phyloP scores from a whole-genome alignment of 768 basidiomycete species.

The Lentinula boryana region DNA sequence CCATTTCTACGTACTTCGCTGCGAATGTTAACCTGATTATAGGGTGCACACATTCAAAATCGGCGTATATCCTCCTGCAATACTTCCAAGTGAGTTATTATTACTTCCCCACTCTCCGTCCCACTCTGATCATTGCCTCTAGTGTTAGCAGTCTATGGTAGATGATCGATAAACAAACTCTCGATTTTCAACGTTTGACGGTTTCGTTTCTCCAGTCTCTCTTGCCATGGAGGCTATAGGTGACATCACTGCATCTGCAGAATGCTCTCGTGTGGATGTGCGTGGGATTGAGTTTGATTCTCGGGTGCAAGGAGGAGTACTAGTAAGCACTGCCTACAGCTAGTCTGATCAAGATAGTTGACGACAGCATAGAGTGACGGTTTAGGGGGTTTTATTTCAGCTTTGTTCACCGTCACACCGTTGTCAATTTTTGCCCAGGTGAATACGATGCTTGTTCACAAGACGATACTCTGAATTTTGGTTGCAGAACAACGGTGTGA shows the following conservation, averaged over 20 bases:
- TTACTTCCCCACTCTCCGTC: too few species aligned
- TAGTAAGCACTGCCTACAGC: constrained; percentile 32
- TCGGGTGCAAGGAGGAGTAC: constrained; percentile 77
- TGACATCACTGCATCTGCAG: constrained; percentile 77
- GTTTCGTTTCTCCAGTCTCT: constrained; percentile 38
- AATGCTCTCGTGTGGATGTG: constrained; percentile 72
- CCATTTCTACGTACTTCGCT: background rate
- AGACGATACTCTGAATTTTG: background rate
- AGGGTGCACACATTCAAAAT: constrained; percentile 79
- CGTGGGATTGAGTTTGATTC: constrained; percentile 74
- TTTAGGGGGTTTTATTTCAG: constrained; percentile 74
- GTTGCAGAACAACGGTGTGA: constrained; percentile 69
- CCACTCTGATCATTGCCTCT: background rate
- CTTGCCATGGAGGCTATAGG: constrained; percentile 82
- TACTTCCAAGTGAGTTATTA: constrained; percentile 23
- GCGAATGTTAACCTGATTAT: background rate
- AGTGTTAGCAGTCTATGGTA: constrained; percentile 30
- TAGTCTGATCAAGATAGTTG: constrained; percentile 30
- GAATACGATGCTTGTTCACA: background rate
- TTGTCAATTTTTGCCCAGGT: constrained; percentile 73
- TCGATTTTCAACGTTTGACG: background rate
- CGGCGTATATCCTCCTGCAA: constrained; percentile 66
- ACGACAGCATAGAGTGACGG: constrained; percentile 59
- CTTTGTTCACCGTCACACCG: constrained; percentile 76
- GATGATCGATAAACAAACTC: background rate